Conservation (phyloP, 2,329 filamentous ascomycete genomes). For the Polychaeton citri region DNA sequence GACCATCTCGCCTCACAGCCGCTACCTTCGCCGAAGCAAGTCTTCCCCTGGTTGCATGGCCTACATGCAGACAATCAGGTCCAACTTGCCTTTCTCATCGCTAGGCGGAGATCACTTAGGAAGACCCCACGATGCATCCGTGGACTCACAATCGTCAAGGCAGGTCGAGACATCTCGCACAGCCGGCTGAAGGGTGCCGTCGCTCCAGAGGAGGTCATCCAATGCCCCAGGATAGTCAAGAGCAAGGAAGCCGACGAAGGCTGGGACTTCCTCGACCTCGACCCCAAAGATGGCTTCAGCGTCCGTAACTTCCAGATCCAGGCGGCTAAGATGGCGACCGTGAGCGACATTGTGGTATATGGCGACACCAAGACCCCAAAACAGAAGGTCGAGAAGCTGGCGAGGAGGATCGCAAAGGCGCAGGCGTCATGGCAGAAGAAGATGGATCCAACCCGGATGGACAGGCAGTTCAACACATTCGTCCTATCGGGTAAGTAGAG, state of each 20-base stretch:
- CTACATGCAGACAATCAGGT: conserved; percentile 78
- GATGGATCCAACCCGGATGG: conserved; percentile 31
- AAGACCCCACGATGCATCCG: conserved; percentile 65
- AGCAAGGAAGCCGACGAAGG: conserved; percentile 24
- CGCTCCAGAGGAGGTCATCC: conserved; percentile 65
- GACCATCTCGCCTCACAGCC: conserved; percentile 66
- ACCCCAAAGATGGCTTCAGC: conserved; percentile 82
- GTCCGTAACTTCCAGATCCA: conserved; percentile 98
- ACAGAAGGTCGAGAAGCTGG: conserved; percentile 51
- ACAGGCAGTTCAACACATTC: conserved; percentile 72
- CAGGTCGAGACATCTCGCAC: conserved; percentile 61
- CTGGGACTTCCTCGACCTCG: conserved; percentile 63
- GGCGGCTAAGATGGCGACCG: conserved; percentile 68
- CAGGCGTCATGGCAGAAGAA: conserved; percentile 62
- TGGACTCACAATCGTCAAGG: conserved; percentile 75
- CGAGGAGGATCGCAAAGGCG: conserved; percentile 54
- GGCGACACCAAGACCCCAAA: conserved; percentile 54
- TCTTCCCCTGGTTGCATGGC: conserved; percentile 95
- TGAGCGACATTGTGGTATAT: conserved; percentile 89
- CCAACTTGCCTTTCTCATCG: conserved; percentile 79
- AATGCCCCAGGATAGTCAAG: conserved; percentile 20
- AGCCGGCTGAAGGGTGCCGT: conserved; percentile 80
- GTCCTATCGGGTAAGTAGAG: conserved; percentile 43
- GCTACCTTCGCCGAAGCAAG: conserved; percentile 67
- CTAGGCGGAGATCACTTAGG: conserved; percentile 56